phyloP scores from a whole-genome alignment of 768 basidiomycete species.

The Kwoniella heveanensis region DNA sequence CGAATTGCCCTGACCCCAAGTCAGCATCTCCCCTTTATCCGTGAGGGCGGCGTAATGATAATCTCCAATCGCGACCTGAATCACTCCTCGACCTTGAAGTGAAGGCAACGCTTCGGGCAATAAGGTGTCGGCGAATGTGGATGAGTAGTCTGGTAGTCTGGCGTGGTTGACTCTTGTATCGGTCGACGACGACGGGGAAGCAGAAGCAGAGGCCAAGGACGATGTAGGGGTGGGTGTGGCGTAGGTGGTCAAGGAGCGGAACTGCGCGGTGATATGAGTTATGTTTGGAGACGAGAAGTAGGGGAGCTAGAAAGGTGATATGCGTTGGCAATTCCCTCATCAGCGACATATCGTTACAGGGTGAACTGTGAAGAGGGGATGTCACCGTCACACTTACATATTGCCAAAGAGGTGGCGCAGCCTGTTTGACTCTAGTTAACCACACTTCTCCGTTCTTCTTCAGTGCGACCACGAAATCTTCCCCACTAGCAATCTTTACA shows the following conservation, averaged over 20 bases:
- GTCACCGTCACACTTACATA: slow-evolving; percentile 64
- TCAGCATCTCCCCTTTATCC: slow-evolving; percentile 69
- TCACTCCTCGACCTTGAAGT: slow-evolving; percentile 75
- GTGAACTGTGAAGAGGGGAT: background rate
- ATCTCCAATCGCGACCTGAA: slow-evolving; percentile 87
- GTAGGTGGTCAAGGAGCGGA: slow-evolving; percentile 70
- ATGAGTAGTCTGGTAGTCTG: slow-evolving; percentile 74
- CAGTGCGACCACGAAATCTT: slow-evolving; percentile 72
- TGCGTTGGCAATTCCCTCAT: slow-evolving; percentile 12
- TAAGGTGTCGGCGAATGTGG: slow-evolving; percentile 52
- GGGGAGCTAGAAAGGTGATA: slow-evolving; percentile 37
- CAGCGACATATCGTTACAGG: background rate
- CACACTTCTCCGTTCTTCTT: slow-evolving; percentile 58
- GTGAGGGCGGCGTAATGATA: slow-evolving; percentile 90
- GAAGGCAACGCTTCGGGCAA: slow-evolving; percentile 68
- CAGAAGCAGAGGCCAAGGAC: background rate
- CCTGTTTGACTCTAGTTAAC: slow-evolving; percentile 30
- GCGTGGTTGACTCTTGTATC: slow-evolving; percentile 23
- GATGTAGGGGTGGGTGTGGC: slow-evolving; percentile 30
- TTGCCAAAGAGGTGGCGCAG: slow-evolving; percentile 60
- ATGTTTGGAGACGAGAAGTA: slow-evolving; percentile 43
- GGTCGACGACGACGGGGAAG: background rate
- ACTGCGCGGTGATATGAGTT: slow-evolving; percentile 79
- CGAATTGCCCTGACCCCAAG: slow-evolving; percentile 75
- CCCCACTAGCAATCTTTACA: slow-evolving; percentile 78